Conservation (phyloP, 2,329 filamentous ascomycete species). For the Fusarium foetens region DNA sequence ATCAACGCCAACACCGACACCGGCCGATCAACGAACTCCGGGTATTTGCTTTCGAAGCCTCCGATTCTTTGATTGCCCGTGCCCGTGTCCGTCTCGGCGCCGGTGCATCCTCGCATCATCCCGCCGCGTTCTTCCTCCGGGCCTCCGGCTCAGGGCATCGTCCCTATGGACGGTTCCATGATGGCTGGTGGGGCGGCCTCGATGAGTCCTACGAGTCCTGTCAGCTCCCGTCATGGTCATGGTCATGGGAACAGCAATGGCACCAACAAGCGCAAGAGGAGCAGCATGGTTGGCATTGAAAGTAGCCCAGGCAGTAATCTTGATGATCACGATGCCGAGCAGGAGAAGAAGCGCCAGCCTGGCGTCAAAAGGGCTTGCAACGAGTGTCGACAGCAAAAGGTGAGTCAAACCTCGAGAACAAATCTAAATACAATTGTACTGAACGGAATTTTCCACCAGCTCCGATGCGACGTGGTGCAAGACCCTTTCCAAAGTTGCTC, state of each 20-base stretch:
- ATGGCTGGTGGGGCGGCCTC: slow-evolving; percentile 59
- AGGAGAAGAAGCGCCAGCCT: slow-evolving; percentile 71
- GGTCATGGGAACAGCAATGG: slow-evolving; percentile 55
- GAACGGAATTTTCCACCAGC: slow-evolving; percentile 55
- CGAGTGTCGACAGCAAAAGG: slow-evolving; percentile 87
- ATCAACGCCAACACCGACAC: slow-evolving; percentile 44
- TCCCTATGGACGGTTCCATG: slow-evolving; percentile 60
- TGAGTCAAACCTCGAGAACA: slow-evolving; percentile 55
- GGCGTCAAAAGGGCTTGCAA: slow-evolving; percentile 84
- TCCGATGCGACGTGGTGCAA: slow-evolving; percentile 86
- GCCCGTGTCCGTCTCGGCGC: slow-evolving; percentile 19
- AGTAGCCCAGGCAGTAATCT: slow-evolving; percentile 68
- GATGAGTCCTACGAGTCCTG: slow-evolving; percentile 66
- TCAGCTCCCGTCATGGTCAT: slow-evolving; percentile 60
- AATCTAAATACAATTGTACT: background rate
- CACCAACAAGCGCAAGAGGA: slow-evolving; percentile 67
- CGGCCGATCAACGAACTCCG: slow-evolving; percentile 36
- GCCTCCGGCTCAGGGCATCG: slow-evolving; percentile 29
- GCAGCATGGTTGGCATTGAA: slow-evolving; percentile 62
- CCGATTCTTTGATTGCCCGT: slow-evolving; percentile 21
- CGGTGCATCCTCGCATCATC: slow-evolving; percentile 20
- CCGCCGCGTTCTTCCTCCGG: slow-evolving; percentile 24
- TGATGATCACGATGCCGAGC: slow-evolving; percentile 66
- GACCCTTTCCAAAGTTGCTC: slow-evolving; percentile 82
- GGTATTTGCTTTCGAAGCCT: slow-evolving; percentile 11